phyloP scores from a whole-genome alignment of 2,329 filamentous ascomycete genomes.

The Fusarium poae region DNA sequence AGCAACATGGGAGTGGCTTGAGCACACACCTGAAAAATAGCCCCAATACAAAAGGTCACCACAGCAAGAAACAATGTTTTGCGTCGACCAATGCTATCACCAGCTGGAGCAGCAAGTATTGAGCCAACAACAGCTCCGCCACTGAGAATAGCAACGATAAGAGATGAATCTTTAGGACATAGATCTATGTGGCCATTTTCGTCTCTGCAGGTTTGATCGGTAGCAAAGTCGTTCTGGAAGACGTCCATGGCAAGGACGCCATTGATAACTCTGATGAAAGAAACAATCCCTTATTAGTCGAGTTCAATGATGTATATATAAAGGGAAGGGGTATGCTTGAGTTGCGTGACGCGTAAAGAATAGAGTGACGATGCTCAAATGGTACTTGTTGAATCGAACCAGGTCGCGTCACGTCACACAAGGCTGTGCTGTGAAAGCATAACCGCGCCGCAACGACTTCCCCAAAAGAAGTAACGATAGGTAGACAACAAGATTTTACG shows the following conservation, averaged over 20 bases:
- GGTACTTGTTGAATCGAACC: not conserved
- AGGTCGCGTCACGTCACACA: conserved; percentile 1
- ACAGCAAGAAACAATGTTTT: conserved; percentile 75
- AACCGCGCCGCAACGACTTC: conserved; percentile 5
- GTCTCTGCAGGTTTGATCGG: conserved; percentile 63
- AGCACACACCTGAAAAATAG: conserved; percentile 78
- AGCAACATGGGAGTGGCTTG: conserved; percentile 71
- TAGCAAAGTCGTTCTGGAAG: conserved; percentile 74
- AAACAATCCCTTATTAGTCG: conserved; percentile 41
- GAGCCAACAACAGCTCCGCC: conserved; percentile 83
- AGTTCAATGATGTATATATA: conserved; percentile 2
- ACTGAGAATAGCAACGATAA: conserved; percentile 85
- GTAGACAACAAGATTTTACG: conserved; percentile 14
- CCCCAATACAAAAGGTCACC: conserved; percentile 76
- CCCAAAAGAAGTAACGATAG: conserved; percentile 8
- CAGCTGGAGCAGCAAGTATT: conserved; percentile 76
- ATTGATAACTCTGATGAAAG: conserved; percentile 64
- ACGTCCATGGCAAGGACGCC: conserved; percentile 79
- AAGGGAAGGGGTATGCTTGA: conserved; percentile 5
- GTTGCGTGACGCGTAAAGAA: not conserved
- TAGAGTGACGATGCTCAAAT: not conserved
- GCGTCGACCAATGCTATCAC: conserved; percentile 78
- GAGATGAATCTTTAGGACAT: conserved; percentile 72
- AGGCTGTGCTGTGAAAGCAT: not conserved
- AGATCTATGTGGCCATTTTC: conserved; percentile 57